Evolutionary conservation across 73 alveolate genomes (phyloP).

Genomic region (Uronychia setigera): DNA sequence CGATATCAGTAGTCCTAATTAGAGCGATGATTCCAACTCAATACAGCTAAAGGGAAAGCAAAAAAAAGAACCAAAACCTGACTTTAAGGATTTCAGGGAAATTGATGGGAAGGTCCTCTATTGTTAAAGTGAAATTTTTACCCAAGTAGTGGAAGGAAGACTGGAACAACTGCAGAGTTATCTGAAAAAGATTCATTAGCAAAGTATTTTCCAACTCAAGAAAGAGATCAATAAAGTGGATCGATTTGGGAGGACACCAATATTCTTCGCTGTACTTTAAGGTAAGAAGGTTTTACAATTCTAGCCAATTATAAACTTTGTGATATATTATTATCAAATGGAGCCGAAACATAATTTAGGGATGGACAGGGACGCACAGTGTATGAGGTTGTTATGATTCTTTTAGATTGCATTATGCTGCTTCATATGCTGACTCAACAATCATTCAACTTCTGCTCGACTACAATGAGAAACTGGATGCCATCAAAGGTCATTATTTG

Average conservation of each 20-base stretch:
- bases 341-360: background rate
- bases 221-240: background rate
- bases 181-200: no score
- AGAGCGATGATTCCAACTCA: no score
- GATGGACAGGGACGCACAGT: background rate
- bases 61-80: no score
- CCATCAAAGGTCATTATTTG: no score
- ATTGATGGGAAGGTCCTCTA: no score
- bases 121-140: no score
- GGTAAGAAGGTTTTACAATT: background rate
- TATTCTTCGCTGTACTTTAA: background rate
- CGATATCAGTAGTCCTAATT: no score
- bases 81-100: no score
- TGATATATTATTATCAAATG: background rate
- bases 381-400: background rate
- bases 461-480: background rate
- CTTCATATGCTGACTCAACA: background rate
- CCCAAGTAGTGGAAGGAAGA: no score
- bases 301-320: background rate
- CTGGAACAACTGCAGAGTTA: no score
- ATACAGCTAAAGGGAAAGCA: no score
- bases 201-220: no score
- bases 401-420: background rate
- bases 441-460: background rate
- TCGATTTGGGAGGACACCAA: background rate